These are phyloP conservation scores for Penicillium canescens DNA, from an alignment of 495 filamentous ascomycete species.

Conservation along the genomic window DNA sequence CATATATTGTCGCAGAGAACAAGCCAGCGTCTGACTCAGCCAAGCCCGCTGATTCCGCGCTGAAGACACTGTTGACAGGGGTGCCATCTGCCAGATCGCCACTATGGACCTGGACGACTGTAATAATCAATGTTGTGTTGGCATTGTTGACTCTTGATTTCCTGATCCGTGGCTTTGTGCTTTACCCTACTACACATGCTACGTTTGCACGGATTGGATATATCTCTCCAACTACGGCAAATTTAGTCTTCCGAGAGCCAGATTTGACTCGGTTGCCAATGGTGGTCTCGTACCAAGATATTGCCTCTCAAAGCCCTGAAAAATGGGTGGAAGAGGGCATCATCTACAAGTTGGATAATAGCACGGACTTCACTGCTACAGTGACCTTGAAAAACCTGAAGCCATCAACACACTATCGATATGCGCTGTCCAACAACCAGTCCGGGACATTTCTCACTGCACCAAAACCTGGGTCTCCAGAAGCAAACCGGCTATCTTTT, in stretches of 20 bases:
- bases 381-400: conserved; percentile 57
- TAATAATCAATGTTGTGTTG: conserved; percentile 67
- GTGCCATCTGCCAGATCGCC: conserved; percentile 61
- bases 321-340: conserved; percentile 67
- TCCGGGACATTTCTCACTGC: conserved; percentile 76
- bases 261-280: conserved; percentile 72
- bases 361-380: conserved; percentile 77
- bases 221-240: conserved; percentile 78
- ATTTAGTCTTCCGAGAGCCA: conserved; percentile 81
- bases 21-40: neutral
- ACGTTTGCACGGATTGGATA: conserved; percentile 84
- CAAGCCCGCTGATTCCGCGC: conserved; percentile 30
- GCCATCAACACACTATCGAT: conserved; percentile 72
- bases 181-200: conserved; percentile 70
- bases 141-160: conserved; percentile 71
- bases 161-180: conserved; percentile 64
- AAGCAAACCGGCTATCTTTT: conserved; percentile 76
- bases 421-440: conserved; percentile 78
- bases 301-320: conserved; percentile 16
- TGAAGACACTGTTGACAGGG: conserved; percentile 72
- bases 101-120: conserved; percentile 60
- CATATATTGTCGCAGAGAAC: neutral
- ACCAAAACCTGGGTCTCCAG: conserved; percentile 60
- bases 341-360: conserved; percentile 63
- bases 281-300: conserved; percentile 60